Evolutionary conservation across 2,329 filamentous ascomycete species (phyloP).

Genomic region (Diaporthe helianthi): DNA sequence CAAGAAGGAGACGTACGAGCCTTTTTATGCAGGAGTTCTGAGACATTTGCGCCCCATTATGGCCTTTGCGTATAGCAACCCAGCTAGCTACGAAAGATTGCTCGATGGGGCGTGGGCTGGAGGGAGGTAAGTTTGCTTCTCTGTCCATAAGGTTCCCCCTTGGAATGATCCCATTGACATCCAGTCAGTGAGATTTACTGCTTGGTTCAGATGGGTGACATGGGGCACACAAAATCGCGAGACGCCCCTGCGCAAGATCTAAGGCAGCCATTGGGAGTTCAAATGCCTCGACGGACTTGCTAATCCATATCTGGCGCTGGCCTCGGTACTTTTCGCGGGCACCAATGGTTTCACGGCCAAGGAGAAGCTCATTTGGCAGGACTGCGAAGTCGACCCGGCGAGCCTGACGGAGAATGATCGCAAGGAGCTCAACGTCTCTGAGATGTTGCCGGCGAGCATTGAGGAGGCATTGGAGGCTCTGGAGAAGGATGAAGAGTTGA

Average conservation of each 20-base stretch:
- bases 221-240: slow-evolving; percentile 88
- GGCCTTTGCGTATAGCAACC: slow-evolving; percentile 72
- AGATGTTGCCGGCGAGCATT: slow-evolving; percentile 61
- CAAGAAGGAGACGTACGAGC: slow-evolving; percentile 57
- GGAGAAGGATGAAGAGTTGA: slow-evolving; percentile 54
- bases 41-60: slow-evolving; percentile 69
- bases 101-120: slow-evolving; percentile 77
- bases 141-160: neutral
- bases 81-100: slow-evolving; percentile 73
- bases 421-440: slow-evolving; percentile 57
- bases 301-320: slow-evolving; percentile 76
- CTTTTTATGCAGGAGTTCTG: slow-evolving; percentile 77
- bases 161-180: no score
- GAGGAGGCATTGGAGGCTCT: slow-evolving; percentile 62
- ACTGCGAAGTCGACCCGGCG: slow-evolving; percentile 64
- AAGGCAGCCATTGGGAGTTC: slow-evolving; percentile 76
- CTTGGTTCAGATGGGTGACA: slow-evolving; percentile 62
- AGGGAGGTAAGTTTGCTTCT: slow-evolving; percentile 53
- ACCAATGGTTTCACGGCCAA: slow-evolving; percentile 58
- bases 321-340: slow-evolving; percentile 67
- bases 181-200: neutral
- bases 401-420: slow-evolving; percentile 55
- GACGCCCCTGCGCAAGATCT: slow-evolving; percentile 73
- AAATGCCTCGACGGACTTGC: slow-evolving; percentile 80
- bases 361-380: slow-evolving; percentile 54